Evolutionary conservation across 139 green algal species (phyloP).

Genomic region (Tetraselmis chui): DNA sequence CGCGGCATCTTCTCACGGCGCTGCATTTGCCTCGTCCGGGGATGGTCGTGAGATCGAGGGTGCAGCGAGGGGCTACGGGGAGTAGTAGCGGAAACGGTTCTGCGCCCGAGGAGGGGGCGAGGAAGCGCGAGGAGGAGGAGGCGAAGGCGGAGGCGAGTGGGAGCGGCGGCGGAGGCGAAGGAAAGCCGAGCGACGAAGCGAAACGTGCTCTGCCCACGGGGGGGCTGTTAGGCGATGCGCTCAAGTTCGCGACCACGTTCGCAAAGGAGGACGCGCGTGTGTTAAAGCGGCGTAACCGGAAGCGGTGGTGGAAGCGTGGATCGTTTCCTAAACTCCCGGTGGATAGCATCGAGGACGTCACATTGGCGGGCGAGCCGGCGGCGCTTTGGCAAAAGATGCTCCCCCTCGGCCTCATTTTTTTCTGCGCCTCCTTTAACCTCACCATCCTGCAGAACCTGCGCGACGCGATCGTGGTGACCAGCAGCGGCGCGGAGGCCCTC

Average conservation of each 20-base stretch:
- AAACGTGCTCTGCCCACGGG: not conserved
- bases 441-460: slow-evolving; percentile 70
- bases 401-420: slow-evolving; percentile 67
- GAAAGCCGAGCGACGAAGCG: not conserved
- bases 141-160: no score
- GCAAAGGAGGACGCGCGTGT: slow-evolving; percentile 39
- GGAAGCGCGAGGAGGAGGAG: not conserved
- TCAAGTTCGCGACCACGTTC: slow-evolving; percentile 28
- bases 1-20: no score
- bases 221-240: slow-evolving; percentile 32
- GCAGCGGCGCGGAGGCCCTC: slow-evolving; percentile 69
- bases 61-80: no score
- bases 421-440: slow-evolving; percentile 71
- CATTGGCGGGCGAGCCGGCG: slow-evolving; percentile 29
- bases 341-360: slow-evolving; percentile 12
- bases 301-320: slow-evolving; percentile 37
- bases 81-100: not conserved
- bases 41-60: no score
- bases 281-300: slow-evolving; percentile 38
- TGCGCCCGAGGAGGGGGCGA: not conserved
- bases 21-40: no score
- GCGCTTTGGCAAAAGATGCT: slow-evolving; percentile 62
- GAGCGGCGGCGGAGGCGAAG: not conserved
- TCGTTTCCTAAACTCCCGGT: slow-evolving; percentile 23
- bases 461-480: slow-evolving; percentile 73